These are phyloP conservation scores for Kurtzmaniella quercitrusa DNA, from an alignment of 1,139 yeast genomes.

Conservation along the genomic window DNA sequence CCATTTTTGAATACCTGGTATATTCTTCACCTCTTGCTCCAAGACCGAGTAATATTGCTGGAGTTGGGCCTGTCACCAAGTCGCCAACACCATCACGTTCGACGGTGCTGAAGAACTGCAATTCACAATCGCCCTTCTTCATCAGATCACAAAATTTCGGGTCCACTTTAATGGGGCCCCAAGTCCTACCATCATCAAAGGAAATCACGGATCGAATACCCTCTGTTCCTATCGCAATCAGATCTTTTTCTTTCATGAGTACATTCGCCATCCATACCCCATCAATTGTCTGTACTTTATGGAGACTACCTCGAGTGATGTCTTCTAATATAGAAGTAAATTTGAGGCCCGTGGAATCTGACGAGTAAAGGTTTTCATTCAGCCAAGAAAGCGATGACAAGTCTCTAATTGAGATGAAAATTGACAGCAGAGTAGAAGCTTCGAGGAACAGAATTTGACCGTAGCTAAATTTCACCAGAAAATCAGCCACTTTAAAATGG, in stretches of 20 bases:
- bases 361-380: slow-evolving; percentile 39
- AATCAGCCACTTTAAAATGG: slow-evolving; percentile 48
- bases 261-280: slow-evolving; percentile 66
- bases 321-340: slow-evolving; percentile 46
- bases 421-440: slow-evolving; percentile 47
- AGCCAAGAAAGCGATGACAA: slow-evolving; percentile 17
- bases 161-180: slow-evolving; percentile 49
- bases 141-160: slow-evolving; percentile 31
- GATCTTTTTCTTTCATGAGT: slow-evolving; percentile 19
- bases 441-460: slow-evolving; percentile 52
- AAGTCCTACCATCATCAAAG: slow-evolving; percentile 61
- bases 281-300: slow-evolving; percentile 57
- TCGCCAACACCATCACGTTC: slow-evolving; percentile 55
- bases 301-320: slow-evolving; percentile 41
- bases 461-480: slow-evolving; percentile 40
- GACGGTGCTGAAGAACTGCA: slow-evolving; percentile 50
- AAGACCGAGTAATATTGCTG: slow-evolving; percentile 64
- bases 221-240: slow-evolving; percentile 4
- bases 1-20: slow-evolving; percentile 15
- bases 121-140: slow-evolving; percentile 50
- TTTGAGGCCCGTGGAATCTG: slow-evolving; percentile 62
- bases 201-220: slow-evolving; percentile 36
- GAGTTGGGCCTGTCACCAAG: slow-evolving; percentile 61
- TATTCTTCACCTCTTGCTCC: slow-evolving; percentile 48
- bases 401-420: slow-evolving; percentile 50